Conservation (phyloP, 2,329 filamentous ascomycete genomes). For the Apiospora malaysiana region DNA sequence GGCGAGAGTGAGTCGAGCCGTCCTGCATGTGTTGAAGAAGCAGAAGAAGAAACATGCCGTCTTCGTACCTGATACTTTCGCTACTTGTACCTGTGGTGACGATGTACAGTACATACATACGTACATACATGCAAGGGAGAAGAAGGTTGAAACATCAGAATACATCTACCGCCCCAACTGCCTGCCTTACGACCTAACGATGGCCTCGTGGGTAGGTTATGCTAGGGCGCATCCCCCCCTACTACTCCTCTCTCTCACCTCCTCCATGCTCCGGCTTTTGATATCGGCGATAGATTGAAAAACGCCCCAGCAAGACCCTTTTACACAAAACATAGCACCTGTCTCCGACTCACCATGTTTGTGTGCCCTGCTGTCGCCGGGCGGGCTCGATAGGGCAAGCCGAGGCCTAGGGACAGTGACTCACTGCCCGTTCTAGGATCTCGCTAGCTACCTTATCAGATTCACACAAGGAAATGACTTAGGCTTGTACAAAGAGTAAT, state of each 20-base stretch:
- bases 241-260: too few species aligned
- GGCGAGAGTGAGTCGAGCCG: background rate
- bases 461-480: background rate
- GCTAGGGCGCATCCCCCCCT: too few species aligned
- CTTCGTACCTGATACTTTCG: background rate
- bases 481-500: background rate
- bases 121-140: background rate
- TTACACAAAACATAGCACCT: background rate
- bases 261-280: background rate
- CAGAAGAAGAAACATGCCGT: background rate
- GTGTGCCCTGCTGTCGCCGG: background rate
- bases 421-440: background rate
- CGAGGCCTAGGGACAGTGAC: background rate
- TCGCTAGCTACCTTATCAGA: background rate
- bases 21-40: background rate
- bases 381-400: background rate
- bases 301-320: background rate
- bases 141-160: background rate
- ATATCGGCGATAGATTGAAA: background rate
- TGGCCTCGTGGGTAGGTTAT: background rate
- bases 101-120: background rate
- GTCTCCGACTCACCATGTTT: background rate
- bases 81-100: background rate
- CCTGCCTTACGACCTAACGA: background rate
- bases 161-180: too few species aligned